phyloP scores from a whole-genome alignment of 2,329 filamentous ascomycete species.

The Pseudocercospora macadamiae region DNA sequence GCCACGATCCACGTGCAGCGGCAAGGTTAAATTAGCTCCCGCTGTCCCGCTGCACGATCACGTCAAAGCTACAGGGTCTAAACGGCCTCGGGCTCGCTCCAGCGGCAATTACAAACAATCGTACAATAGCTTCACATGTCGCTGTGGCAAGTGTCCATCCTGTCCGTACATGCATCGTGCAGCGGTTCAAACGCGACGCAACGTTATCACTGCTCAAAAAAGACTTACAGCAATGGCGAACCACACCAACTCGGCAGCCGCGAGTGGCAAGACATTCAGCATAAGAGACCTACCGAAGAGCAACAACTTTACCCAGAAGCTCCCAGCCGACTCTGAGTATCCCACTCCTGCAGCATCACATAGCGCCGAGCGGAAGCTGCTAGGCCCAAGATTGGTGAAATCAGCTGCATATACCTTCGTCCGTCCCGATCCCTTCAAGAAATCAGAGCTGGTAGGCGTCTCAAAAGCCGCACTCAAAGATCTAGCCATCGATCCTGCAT shows the following conservation, averaged over 20 bases:
- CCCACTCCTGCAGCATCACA: slow-evolving; percentile 82
- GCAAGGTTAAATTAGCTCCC: slow-evolving; percentile 4
- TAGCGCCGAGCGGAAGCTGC: slow-evolving; percentile 72
- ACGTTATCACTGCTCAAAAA: slow-evolving; percentile 20
- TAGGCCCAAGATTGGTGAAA: slow-evolving; percentile 81
- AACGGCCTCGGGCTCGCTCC: no score
- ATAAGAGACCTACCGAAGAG: slow-evolving; percentile 63
- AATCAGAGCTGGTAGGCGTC: slow-evolving; percentile 78
- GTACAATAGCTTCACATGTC: no score
- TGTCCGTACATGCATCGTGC: slow-evolving; percentile 27
- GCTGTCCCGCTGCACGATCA: neutral
- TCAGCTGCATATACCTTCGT: slow-evolving; percentile 89
- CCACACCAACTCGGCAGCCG: slow-evolving; percentile 41
- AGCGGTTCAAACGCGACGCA: slow-evolving; percentile 20
- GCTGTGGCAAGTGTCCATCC: slow-evolving; percentile 5
- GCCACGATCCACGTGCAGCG: neutral
- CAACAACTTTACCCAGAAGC: slow-evolving; percentile 64
- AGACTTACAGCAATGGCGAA: slow-evolving; percentile 50
- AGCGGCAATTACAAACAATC: no score
- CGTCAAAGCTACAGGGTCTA: neutral
- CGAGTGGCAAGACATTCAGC: slow-evolving; percentile 37
- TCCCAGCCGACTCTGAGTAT: slow-evolving; percentile 77
- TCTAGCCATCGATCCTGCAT: slow-evolving; percentile 71
- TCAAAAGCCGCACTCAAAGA: slow-evolving; percentile 78
- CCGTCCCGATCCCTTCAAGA: slow-evolving; percentile 71